phyloP scores from a whole-genome alignment of 192 early-diverging fungal genomes.

The Allomyces macrogynus region DNA sequence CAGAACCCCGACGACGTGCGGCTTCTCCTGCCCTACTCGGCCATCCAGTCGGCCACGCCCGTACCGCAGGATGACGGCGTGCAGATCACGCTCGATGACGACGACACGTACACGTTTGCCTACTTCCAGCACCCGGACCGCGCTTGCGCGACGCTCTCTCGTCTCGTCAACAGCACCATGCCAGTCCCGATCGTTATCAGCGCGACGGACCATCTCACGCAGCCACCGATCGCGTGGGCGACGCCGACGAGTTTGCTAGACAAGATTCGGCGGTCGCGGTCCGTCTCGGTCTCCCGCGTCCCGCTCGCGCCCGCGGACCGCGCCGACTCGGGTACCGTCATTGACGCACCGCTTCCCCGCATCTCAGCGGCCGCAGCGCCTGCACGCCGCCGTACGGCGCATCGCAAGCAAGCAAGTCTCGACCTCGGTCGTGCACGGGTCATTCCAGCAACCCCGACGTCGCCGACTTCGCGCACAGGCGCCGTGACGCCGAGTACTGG shows the following conservation, averaged over 20 bases:
- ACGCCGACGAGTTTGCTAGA: neutral
- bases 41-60: neutral
- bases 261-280: neutral
- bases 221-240: neutral
- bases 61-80: neutral
- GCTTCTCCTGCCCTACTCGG: neutral
- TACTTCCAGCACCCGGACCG: neutral
- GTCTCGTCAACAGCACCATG: neutral
- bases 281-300: neutral
- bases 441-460: no score
- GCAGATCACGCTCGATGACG: neutral
- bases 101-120: neutral
- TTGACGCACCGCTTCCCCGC: no score
- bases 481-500: no score
- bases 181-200: neutral
- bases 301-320: no score
- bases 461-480: no score
- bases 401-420: no score
- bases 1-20: neutral
- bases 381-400: no score
- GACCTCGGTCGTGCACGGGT: no score
- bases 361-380: no score
- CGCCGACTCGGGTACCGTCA: no score
- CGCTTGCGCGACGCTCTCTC: neutral
- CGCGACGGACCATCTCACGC: neutral